Evolutionary conservation across 768 basidiomycete species (phyloP).

Genomic region (Exsudoporus frostii): DNA sequence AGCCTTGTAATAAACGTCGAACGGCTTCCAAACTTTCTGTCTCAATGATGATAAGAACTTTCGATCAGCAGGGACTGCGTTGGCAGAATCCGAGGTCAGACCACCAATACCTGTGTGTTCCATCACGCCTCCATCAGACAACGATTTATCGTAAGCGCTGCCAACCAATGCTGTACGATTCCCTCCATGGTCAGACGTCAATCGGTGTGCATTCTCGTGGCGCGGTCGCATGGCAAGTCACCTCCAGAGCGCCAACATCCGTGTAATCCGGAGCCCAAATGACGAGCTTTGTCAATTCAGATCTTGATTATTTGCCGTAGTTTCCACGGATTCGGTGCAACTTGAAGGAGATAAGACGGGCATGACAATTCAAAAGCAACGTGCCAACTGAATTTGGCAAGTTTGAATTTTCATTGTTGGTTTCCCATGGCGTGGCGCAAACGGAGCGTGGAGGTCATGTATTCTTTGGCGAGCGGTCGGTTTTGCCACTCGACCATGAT

Average conservation of each 20-base stretch:
- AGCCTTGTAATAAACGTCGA: constrained; percentile 24
- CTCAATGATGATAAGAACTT: constrained; percentile 55
- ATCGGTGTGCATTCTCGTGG: constrained; percentile 43
- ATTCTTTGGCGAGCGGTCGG: neutral
- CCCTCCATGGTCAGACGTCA: constrained; percentile 40
- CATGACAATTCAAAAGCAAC: constrained; percentile 2
- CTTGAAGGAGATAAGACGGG: constrained; percentile 1
- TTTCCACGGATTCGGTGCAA: no score
- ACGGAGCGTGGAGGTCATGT: neutral
- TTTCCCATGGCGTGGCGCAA: constrained; percentile 1
- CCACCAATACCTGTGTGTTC: constrained; percentile 50
- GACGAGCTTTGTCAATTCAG: constrained; percentile 39
- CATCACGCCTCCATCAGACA: constrained; percentile 11
- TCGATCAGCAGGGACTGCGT: constrained; percentile 43
- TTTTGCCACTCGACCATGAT: neutral
- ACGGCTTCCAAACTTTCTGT: constrained; percentile 49
- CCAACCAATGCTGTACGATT: constrained; percentile 36
- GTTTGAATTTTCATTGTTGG: constrained; percentile 1
- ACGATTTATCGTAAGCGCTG: neutral
- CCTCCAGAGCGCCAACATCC: constrained; percentile 50
- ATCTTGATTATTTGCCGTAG: constrained; percentile 20
- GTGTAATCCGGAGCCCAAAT: constrained; percentile 68
- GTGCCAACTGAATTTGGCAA: neutral
- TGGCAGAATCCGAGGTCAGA: constrained; percentile 53
- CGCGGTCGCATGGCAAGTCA: constrained; percentile 49